Evolutionary conservation across 2,329 filamentous ascomycete species (phyloP), one percentile per base, ranked within the genome.

Genomic region (Ophiognomonia clavigignenti-juglandacearum): DNA sequence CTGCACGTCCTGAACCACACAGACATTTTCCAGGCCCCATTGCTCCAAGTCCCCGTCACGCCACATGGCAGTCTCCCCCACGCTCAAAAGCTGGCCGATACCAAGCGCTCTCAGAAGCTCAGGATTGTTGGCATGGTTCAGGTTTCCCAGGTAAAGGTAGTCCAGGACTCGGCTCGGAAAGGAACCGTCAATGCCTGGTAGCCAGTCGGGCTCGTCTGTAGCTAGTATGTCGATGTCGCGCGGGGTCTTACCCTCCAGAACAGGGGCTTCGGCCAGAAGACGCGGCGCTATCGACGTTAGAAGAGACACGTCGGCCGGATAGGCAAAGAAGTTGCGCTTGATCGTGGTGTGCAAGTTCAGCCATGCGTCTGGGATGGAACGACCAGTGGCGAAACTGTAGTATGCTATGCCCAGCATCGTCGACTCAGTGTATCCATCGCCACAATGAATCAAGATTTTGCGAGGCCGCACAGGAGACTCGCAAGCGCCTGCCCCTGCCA

Each of bases 141-240:
- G 74, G 58, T 97, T 97, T 2, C 93, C 93, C 11, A 98, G 78
- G 61, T 98, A 98, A 83, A 98, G 90, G 61, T 97, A 96, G 45
- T 91, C 85, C 35, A 96, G 70, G 32, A 98, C 80, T 13, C 92
- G 81, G 61, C 88, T 96, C 1, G 93, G 93, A 19, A 97, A 76
- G 20, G 89, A 96, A 4, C 93, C 93, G 62, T 97, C 92, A 55
- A 96, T 80, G 45, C 81, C 81, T 23, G 80, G 73, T 47, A 96
- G 78, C 93, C 93, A 98, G 29, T 74, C 71, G 1, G 92, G 92
- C 57, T 89, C 79, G 19, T 78, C 60, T 45, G 68, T 72, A 20
- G 75, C 69, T 38, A 82, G 62, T 4, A 69, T 66, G 10, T 72
- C 75, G 22, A 82, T 72, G 14, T 83, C 72, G 3, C 70, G 61